Conservation (phyloP, 768 basidiomycete genomes). For the Xerocomellus chrysenteron region DNA sequence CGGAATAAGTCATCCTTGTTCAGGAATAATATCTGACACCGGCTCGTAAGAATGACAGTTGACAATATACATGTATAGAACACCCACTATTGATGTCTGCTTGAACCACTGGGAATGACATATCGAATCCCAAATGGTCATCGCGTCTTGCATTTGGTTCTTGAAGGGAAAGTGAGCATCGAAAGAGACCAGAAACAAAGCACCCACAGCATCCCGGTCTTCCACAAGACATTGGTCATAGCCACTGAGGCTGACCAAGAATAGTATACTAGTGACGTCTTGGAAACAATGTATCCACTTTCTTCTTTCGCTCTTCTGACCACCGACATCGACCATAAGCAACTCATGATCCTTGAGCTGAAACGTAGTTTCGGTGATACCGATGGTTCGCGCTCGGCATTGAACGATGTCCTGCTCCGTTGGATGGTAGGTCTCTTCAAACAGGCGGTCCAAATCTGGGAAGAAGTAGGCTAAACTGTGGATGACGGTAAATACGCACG, state of each 20-base stretch:
- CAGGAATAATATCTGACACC: conserved; percentile 79
- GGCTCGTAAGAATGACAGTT: conserved; percentile 1
- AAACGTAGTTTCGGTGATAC: conserved; percentile 88
- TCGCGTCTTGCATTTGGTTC: conserved; percentile 99
- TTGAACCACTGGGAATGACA: conserved; percentile 98
- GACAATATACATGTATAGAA: background rate
- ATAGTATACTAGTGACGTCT: conserved; percentile 90
- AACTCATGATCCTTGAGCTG: conserved; percentile 74
- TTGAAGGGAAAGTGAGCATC: conserved; percentile 27
- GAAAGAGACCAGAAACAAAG: background rate
- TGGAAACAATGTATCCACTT: conserved; percentile 97
- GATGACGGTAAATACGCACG: background rate
- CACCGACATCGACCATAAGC: conserved; percentile 92
- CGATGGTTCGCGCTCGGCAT: conserved; percentile 83
- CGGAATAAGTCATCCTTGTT: conserved; percentile 96
- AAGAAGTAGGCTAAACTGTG: conserved; percentile 75
- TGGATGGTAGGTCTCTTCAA: conserved; percentile 68
- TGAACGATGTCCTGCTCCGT: conserved; percentile 87
- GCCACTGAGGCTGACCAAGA: conserved; percentile 87
- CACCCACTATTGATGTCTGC: conserved; percentile 82
- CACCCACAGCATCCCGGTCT: conserved; percentile 82
- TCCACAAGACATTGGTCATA: conserved; percentile 95
- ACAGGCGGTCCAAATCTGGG: conserved; percentile 74
- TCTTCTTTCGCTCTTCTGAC: conserved; percentile 89
- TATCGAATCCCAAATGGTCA: conserved; percentile 99